Evolutionary conservation across 164 flowering plant species (phyloP), one percentile per base, ranked within the genome.

Genomic region (Macadamia tetraphylla): DNA sequence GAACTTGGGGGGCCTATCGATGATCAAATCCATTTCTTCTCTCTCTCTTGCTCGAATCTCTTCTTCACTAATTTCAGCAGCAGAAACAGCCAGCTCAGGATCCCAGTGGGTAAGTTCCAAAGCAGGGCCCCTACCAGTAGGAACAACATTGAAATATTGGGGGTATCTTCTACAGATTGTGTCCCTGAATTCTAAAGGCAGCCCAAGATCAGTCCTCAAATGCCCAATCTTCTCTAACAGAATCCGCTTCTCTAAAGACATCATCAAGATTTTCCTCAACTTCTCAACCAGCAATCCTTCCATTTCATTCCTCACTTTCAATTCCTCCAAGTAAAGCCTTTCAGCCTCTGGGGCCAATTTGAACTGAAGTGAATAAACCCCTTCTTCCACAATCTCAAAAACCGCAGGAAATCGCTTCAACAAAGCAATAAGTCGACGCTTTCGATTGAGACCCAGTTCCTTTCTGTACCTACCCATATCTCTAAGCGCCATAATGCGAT

Each of bases 31-130:
- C 74, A 69, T 85, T 76, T 86, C 91, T 67, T 84, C 87, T 13
- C 74, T 9, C 80, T 85, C 96, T 65, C 80, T 77, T 14, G 67
- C 75, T 12, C 76, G 74, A 32, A 84, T 84, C 52, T 90, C 97
- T 68, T 90, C 96, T 62, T 77, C 90, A 23, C 80, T 65, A 62
- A 87, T 66, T 84, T 94, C 97, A 12, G 95, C 95, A 1, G 93
- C 96, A 18, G 98, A 88, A 53, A 92, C 82, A 0, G 98, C 98
- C 53, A 92, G 85, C 68, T 87, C 88, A n/a, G 92, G 93, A 75
- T 92, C 97, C 97, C 97, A 95, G 69, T 86, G 90, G 3, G 94
- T 88, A 42, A 95, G 72, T 77, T 95, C 97, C 49, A 95, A 70
- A 0, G 92, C 90, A 29, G 87, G 90, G n/a, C 98, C 98, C 6